A percentile compares a stretch with the other conserved stretches of the same genome.
Conservation (phyloP, 140 eudicot genomes). For the Ambrosia hybrid region DNA sequence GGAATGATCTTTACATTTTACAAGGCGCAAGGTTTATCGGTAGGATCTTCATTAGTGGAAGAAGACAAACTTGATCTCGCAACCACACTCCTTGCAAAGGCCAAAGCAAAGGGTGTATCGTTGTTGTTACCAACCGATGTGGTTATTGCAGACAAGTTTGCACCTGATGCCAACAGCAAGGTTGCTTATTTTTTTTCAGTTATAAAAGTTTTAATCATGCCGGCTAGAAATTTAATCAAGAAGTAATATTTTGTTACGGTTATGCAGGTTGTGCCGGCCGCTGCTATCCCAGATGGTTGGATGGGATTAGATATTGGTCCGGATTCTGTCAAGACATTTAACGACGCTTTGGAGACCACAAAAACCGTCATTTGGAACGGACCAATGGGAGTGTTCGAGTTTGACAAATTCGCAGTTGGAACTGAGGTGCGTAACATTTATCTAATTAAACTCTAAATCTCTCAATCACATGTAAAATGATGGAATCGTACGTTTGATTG, state of each 20-base stretch:
- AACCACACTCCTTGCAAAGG: slow-evolving; percentile 59
- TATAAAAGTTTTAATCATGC: neutral
- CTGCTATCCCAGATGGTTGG: slow-evolving; percentile 78
- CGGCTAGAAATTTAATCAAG: neutral
- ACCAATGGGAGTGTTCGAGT: slow-evolving; percentile 80
- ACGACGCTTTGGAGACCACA: slow-evolving; percentile 68
- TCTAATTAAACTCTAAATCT: neutral
- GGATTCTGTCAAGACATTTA: slow-evolving; percentile 66
- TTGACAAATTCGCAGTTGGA: slow-evolving; percentile 70
- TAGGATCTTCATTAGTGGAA: slow-evolving; percentile 63
- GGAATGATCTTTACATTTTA: slow-evolving; percentile 75
- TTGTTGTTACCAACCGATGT: slow-evolving; percentile 66
- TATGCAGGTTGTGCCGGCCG: slow-evolving; percentile 56
- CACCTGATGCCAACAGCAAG: slow-evolving; percentile 81
- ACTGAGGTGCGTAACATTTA: slow-evolving; percentile 53
- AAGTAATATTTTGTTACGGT: neutral
- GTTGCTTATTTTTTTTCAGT: slow-evolving; percentile 21
- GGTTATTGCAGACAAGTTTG: slow-evolving; percentile 66
- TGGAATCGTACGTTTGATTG: neutral
- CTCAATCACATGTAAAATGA: neutral
- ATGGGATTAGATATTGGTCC: slow-evolving; percentile 83
- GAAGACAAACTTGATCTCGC: slow-evolving; percentile 76
- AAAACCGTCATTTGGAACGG: slow-evolving; percentile 74
- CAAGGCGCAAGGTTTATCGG: slow-evolving; percentile 69
- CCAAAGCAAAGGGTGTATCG: slow-evolving; percentile 69